Base-by-base conservation (phyloP, 176 grass and related monocot genomes). In the Zea luxurians region DNA sequence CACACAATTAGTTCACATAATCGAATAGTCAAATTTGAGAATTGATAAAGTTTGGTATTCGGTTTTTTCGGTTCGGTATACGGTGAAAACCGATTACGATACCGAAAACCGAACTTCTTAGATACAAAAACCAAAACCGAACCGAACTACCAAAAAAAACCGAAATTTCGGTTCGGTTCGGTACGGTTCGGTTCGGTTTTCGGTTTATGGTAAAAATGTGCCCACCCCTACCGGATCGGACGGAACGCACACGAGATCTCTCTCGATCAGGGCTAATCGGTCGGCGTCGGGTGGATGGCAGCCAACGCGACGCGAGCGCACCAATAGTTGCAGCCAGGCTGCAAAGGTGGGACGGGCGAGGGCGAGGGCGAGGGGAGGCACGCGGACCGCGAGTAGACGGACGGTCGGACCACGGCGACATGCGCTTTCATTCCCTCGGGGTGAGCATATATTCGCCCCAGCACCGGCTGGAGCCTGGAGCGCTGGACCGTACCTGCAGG, bases 401-500 rank as follows among this genome's bases (percentile, higher is more conserved):
- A 70, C 84, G 84, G 84, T 68, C 55, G 84, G 84, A 77, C 72
- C 80, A 69, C 78, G 84, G 52, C 57, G 78, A 71, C 38, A 11
- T 12, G 71, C 53, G 66, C 85, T 65, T 77, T 1, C 27, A 27
- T 86, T 47, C 61, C 4, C 20, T 11, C 20, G 54, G 4, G 59
- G 54, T 3, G 44, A 70, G 85, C 78, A 86, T 86, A 82, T 71
- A 86, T 86, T 86, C 84, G 37, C 59, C 3, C 21, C 20, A 8
- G 20, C 37, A 13, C 0, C 13, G 35, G 34, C 59, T 69, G 44
- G 13, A 41, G 43, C 48, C 59, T 69, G 44, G 13, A 41, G 43
- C 48, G 43, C 60, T 37, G 74, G 15, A 50, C 40, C 5, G 53
- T 38, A 13, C 37, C 13, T 36, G 34, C 48, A 38, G 53, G 6